Evolutionary conservation across 2,329 filamentous ascomycete species (phyloP), one percentile per base, ranked within the genome.

Genomic region (Beauveria sp.): DNA sequence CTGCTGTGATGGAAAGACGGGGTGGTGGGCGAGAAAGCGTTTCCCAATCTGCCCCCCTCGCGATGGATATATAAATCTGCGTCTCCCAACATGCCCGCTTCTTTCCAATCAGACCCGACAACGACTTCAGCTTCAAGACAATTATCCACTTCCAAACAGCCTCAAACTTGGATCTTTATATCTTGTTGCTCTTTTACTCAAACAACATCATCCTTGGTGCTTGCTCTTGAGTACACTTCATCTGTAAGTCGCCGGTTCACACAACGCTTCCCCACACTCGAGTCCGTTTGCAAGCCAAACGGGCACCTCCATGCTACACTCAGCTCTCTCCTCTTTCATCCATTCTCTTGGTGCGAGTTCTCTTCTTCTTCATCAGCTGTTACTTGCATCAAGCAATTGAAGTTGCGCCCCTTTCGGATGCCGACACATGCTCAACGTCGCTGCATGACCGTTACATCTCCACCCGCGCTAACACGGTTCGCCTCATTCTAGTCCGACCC

Each of bases 241-340:
- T 49, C 56, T 59, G 56, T 59, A 59, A 59, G 56, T 59, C 31
- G 26, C 18, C 28, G 9, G 31, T 28, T 26, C 28, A 18, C 46
- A 5, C 4, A 20, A 18, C 46, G 5, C 31, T 59, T 59, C 56
- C 46, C 56, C 56, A 38, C 56, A 59, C 46, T 38, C 34, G 45
- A 48, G 42, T 50, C 56, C 56, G 46, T 59, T 59, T 59, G 56
- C 56, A 51, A 26, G 56, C 26, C 56, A 59, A 59, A 59, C 56
- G 56, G 56, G 7, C 14, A 22, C 22, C 22, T 42, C 9, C 3
- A 24, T 59, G 46, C 45, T 43, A 40, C 45, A 42, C 34, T 9
- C 34, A 14, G 14, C 31, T 7, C 26, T 46, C 42, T 59, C 46
- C 14, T 28, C 46, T 14, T 59, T 26, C 46, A 48, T 43, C 16